Evolutionary conservation across 345 rosid genomes (phyloP).

Genomic region (Ceriops zippeliana): DNA sequence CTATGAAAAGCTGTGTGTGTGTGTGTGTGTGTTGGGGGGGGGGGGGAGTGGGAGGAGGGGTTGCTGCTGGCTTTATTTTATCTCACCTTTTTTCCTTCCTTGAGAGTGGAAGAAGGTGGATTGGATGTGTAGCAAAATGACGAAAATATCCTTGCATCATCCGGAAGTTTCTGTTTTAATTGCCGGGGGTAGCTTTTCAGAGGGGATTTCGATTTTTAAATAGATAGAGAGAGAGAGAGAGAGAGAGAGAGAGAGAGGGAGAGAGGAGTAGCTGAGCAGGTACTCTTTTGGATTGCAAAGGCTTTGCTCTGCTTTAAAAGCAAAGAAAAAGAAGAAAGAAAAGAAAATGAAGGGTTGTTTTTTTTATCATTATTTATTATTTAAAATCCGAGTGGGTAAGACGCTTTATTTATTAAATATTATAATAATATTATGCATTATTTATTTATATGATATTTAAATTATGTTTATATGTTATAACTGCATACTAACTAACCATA

Average conservation of each 20-base stretch:
- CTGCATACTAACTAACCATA: too few relatives aligned
- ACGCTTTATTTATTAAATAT: too few relatives aligned
- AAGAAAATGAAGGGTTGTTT: not conserved
- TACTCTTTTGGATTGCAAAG: constrained; percentile 9
- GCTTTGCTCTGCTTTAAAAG: constrained; percentile 28
- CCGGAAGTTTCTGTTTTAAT: constrained; percentile 27
- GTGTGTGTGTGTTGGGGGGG: too few relatives aligned
- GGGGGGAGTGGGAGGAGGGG: too few relatives aligned
- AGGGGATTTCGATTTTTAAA: constrained; percentile 1
- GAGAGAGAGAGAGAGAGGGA: constrained; percentile 4
- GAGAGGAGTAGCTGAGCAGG: constrained; percentile 20
- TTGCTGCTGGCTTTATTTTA: too few relatives aligned
- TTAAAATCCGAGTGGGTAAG: too few relatives aligned
- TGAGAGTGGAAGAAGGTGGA: not conserved
- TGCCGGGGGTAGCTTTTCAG: not conserved
- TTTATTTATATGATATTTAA: too few relatives aligned
- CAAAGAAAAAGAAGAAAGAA: constrained; percentile 15
- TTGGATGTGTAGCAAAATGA: constrained; percentile 25
- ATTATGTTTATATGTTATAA: too few relatives aligned
- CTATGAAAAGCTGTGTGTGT: too few relatives aligned
- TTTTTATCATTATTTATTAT: not conserved
- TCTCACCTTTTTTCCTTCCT: not conserved
- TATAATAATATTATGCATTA: too few relatives aligned
- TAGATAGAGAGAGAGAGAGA: too few relatives aligned
- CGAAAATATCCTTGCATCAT: constrained; percentile 20